These are phyloP conservation scores for Melocanna baccifera DNA, from an alignment of 176 grass and related monocot genomes.

Conservation along the genomic window DNA sequence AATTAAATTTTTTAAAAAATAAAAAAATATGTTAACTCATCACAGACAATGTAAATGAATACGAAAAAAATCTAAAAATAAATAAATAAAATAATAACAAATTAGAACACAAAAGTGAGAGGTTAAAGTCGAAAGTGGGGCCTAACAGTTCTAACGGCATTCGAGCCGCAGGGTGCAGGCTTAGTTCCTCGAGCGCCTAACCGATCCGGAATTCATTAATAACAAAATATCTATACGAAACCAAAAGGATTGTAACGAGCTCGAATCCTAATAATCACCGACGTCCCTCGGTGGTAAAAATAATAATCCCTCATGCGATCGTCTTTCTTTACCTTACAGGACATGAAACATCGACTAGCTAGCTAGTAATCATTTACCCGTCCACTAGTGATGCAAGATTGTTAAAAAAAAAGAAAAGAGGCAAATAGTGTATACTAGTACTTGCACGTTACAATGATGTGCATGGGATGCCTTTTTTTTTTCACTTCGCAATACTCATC, in stretches of 20 bases:
- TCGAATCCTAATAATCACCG: not conserved
- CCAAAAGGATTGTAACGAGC: not conserved
- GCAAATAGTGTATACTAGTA: no score
- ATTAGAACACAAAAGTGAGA: no score
- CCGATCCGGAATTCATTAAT: not conserved
- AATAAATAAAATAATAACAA: no score
- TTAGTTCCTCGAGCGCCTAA: constrained; percentile 16
- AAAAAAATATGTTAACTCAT: no score
- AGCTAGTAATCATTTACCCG: not conserved
- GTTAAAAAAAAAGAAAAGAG: no score
- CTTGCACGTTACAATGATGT: no score
- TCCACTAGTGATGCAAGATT: not conserved
- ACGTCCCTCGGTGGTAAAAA: not conserved
- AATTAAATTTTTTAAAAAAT: no score
- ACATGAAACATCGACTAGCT: not conserved
- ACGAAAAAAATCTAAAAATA: no score
- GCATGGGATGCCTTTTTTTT: no score
- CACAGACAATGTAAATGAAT: no score
- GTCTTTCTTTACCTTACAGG: not conserved
- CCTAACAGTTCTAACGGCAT: not conserved
- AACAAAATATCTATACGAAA: not conserved
- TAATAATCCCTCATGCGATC: not conserved
- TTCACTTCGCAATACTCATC: no score
- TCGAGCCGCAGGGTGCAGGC: not conserved
- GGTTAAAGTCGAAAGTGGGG: no score